Evolutionary conservation across 257 asterid species (phyloP).

Genomic region (Catharanthus roseus): DNA sequence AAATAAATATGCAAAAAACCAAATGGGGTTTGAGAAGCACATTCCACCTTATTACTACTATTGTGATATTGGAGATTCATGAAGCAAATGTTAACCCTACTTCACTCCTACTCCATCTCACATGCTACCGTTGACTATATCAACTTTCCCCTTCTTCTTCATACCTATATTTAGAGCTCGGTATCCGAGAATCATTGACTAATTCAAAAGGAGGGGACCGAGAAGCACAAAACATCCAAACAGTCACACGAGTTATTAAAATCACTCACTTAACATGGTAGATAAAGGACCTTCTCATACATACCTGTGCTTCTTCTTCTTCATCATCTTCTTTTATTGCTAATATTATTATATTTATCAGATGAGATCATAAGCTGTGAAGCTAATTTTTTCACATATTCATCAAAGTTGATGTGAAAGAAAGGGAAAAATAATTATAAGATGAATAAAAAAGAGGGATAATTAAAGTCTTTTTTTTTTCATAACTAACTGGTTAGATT

Average conservation of each 20-base stretch:
- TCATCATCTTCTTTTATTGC: background rate
- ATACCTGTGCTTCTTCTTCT: background rate
- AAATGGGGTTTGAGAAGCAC: conserved; percentile 1
- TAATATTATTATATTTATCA: background rate
- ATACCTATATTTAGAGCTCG: too few relatives aligned
- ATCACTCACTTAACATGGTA: too few relatives aligned
- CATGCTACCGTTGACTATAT: conserved; percentile 27
- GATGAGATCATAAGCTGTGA: background rate
- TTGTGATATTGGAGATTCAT: conserved; percentile 9
- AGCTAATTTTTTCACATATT: background rate
- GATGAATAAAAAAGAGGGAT: conserved; percentile 2
- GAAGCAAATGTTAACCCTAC: conserved; percentile 20
- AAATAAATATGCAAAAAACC: background rate
- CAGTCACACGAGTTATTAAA: too few relatives aligned
- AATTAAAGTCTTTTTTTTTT: background rate
- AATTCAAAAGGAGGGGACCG: too few relatives aligned
- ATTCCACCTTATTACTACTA: conserved; percentile 6
- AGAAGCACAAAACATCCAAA: too few relatives aligned
- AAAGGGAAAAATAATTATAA: background rate
- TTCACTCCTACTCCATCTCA: conserved; percentile 30
- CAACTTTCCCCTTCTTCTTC: background rate
- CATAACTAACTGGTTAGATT: conserved; percentile 14
- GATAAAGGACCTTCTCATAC: too few relatives aligned
- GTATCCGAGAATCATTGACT: too few relatives aligned
- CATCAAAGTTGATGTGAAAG: background rate